Evolutionary conservation across 768 basidiomycete genomes (phyloP).

Genomic region (Mrakia frigida): DNA sequence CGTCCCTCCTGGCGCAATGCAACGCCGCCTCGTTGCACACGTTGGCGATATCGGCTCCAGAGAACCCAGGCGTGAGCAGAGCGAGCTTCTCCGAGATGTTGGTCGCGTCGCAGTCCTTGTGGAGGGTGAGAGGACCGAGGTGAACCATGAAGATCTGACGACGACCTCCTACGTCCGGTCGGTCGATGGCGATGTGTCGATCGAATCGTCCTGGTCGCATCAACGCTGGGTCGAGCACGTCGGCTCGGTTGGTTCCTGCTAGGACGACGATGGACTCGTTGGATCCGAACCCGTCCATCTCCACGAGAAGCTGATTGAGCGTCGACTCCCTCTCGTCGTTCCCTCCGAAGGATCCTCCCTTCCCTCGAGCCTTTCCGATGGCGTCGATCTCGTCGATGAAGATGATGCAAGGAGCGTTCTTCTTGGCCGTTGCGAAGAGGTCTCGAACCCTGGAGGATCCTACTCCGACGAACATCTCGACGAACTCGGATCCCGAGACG

Average conservation of each 20-base stretch:
- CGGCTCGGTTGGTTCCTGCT: conserved; percentile 93
- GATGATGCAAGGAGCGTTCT: conserved; percentile 96
- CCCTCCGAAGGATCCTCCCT: conserved; percentile 72
- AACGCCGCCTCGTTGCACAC: conserved; percentile 97
- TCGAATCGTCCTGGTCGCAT: conserved; percentile 98
- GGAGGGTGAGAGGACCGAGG: conserved; percentile 71
- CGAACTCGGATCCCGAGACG: conserved; percentile 97
- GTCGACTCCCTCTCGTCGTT: conserved; percentile 98
- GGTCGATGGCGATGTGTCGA: conserved; percentile 88
- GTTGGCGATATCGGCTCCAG: conserved; percentile 97
- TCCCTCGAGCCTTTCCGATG: conserved; percentile 87
- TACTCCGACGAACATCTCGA: conserved; percentile 99
- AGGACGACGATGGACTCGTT: conserved; percentile 93
- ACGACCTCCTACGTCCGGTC: conserved; percentile 88
- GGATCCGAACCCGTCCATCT: conserved; percentile 99
- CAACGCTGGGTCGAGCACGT: conserved; percentile 90
- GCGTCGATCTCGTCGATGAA: conserved; percentile 99
- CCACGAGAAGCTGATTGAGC: conserved; percentile 92
- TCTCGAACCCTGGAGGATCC: conserved; percentile 96
- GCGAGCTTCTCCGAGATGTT: conserved; percentile 84
- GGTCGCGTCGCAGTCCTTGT: conserved; percentile 41
- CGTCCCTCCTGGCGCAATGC: conserved; percentile 79
- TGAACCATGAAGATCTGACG: conserved; percentile 93
- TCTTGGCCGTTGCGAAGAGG: conserved; percentile 94
- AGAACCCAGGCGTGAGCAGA: conserved; percentile 95